Evolutionary conservation across 2,329 filamentous ascomycete genomes (phyloP), one percentile per base, ranked within the genome.

Genomic region (Aspergillus viridinutans): DNA sequence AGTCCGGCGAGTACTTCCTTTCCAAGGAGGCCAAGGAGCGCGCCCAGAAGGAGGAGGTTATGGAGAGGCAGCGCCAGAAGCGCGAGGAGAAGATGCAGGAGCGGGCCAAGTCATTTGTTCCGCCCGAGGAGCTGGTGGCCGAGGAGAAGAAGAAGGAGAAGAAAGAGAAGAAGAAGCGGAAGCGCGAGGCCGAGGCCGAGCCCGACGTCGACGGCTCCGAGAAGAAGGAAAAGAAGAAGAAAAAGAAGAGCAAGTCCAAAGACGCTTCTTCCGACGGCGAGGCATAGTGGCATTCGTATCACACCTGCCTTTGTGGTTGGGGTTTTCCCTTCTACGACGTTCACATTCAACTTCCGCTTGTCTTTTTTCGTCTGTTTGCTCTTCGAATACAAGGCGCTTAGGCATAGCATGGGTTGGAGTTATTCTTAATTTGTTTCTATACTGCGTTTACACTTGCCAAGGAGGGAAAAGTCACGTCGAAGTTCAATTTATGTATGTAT

Each of bases 1-100:
- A 99, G 81, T 92, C 86, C 67, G 93, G 94, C 77, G 93, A 97
- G 78, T 99, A 96, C 79, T 97, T 97, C 76, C 77, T 99, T 71
- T 87, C 88, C 70, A 96, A 96, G 81, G 86, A 92, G 70, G 92
- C 91, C 58, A 96, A 96, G 82, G 90, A 96, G 69, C 83, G 92
- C 59, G 89, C 87, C 54, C 86, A 82, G 49, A 87, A 89, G 75
- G 88, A 93, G 71, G 89, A 90, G 69, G 82, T 91, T 63, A 83
- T 90, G 69, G 91, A 95, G 73, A 87, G 89, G 75, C 92, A 96
- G 78, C 89, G 86, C 76, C 82, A 86, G 75, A 93, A 92, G 80
- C 93, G 92, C 81, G 88, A 89, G 63, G 90, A 95, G 74, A 95
- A 90, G 83, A 84, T 88, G 77, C 88, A 88, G 74, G 90, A 94